Percentiles rank a stretch among this genome's conserved stretches.
Evolutionary conservation across 2,329 filamentous ascomycete genomes (phyloP).

Genomic region (Exophiala phaeomuriformis): DNA sequence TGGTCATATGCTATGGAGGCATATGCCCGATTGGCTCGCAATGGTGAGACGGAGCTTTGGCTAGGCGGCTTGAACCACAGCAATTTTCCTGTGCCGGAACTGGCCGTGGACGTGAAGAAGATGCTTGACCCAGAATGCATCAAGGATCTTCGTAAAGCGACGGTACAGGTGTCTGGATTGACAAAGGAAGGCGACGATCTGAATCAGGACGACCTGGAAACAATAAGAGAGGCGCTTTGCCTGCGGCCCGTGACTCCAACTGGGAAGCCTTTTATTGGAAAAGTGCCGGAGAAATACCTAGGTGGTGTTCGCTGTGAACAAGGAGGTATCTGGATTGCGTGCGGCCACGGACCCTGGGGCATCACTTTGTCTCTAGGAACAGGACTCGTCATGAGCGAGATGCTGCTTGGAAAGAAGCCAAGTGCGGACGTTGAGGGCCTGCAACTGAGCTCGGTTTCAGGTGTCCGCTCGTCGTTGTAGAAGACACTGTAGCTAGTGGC

Average conservation of each 20-base stretch:
- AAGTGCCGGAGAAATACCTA: conserved; percentile 38
- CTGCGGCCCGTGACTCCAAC: conserved; percentile 62
- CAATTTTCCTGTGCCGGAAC: conserved; percentile 51
- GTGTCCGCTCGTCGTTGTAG: background rate
- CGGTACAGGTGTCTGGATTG: conserved; percentile 33
- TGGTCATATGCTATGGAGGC: conserved; percentile 60
- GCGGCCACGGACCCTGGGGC: conserved; percentile 72
- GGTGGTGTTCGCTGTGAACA: conserved; percentile 32
- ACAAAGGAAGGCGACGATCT: conserved; percentile 22
- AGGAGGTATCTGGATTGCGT: conserved; percentile 61
- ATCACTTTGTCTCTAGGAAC: conserved; percentile 60
- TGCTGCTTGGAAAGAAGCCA: conserved; percentile 53
- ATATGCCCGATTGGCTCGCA: conserved; percentile 57
- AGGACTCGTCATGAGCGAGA: conserved; percentile 62
- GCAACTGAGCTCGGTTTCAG: background rate
- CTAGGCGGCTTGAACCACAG: conserved; percentile 64
- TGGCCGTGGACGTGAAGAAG: conserved; percentile 37
- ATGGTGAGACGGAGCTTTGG: conserved; percentile 51
- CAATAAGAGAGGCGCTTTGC: conserved; percentile 60
- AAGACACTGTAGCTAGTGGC: background rate
- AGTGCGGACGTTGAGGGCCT: conserved; percentile 38
- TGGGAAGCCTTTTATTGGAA: conserved; percentile 57
- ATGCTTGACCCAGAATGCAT: conserved; percentile 40
- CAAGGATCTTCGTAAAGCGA: conserved; percentile 30
- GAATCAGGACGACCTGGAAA: conserved; percentile 49